These are phyloP conservation scores for Mycena latifolia DNA, from an alignment of 768 basidiomycete genomes.

Conservation along the genomic window DNA sequence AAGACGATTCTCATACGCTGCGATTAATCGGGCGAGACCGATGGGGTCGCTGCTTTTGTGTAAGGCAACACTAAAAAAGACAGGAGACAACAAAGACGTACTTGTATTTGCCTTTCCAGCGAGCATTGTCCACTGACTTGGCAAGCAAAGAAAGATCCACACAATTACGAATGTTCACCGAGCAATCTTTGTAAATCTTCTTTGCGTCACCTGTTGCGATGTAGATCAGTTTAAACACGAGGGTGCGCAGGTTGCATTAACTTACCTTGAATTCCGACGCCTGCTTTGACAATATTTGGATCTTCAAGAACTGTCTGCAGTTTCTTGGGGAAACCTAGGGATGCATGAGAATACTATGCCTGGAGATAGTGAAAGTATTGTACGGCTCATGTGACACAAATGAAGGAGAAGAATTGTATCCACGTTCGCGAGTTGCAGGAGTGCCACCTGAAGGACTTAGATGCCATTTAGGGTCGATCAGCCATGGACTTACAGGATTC, in stretches of 20 bases:
- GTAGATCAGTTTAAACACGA: background rate
- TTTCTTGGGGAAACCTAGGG: slow-evolving; percentile 64
- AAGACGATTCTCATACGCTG: slow-evolving; percentile 64
- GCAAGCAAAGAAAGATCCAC: slow-evolving; percentile 82
- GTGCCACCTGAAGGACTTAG: slow-evolving; percentile 55
- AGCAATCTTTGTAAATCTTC: slow-evolving; percentile 70
- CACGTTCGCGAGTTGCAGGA: slow-evolving; percentile 77
- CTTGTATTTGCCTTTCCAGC: slow-evolving; percentile 78
- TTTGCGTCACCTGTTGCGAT: slow-evolving; percentile 67
- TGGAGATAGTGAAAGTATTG: background rate
- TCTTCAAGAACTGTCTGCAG: slow-evolving; percentile 67
- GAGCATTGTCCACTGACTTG: slow-evolving; percentile 74
- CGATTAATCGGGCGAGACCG: slow-evolving; percentile 75
- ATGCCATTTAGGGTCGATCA: background rate
- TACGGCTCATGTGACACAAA: slow-evolving; percentile 69
- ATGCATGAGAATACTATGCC: background rate
- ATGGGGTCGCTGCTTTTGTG: slow-evolving; percentile 52
- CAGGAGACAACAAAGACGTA: background rate
- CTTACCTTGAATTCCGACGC: slow-evolving; percentile 77
- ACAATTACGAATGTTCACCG: slow-evolving; percentile 60
- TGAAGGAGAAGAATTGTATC: slow-evolving; percentile 74
- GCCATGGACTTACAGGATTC: slow-evolving; percentile 58
- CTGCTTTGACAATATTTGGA: slow-evolving; percentile 70
- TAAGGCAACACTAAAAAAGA: background rate
- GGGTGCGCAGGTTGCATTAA: background rate